These are phyloP conservation scores for Scheffersomyces segobiensis DNA, from an alignment of 1,139 yeast genomes.

Conservation along the genomic window DNA sequence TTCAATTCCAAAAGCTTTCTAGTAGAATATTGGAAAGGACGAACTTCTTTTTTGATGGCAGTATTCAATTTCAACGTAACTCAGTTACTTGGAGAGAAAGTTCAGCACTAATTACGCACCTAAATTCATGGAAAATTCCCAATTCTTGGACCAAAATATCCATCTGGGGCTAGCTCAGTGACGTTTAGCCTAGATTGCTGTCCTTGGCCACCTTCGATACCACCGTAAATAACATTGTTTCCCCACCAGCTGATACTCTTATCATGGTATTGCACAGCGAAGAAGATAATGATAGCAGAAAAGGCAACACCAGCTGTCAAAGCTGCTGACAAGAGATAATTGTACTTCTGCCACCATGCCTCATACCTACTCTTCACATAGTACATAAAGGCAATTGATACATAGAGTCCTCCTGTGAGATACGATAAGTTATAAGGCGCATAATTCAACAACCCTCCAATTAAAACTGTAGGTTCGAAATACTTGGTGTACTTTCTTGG, in stretches of 20 bases:
- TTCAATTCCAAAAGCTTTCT: too few relatives aligned
- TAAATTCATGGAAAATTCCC: too few relatives aligned
- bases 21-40: too few relatives aligned
- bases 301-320: conserved; percentile 22
- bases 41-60: too few relatives aligned
- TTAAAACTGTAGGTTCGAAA: conserved; percentile 20
- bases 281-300: conserved; percentile 18
- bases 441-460: conserved; percentile 16
- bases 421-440: conserved; percentile 20
- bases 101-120: too few relatives aligned
- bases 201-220: conserved; percentile 11
- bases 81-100: too few relatives aligned
- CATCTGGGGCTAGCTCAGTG: too few relatives aligned
- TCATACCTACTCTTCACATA: conserved; percentile 14
- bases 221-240: conserved; percentile 11
- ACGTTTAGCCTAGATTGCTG: conserved; percentile 9
- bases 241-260: conserved; percentile 20
- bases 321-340: conserved; percentile 18
- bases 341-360: conserved; percentile 21
- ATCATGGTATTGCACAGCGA: conserved; percentile 19
- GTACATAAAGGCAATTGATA: conserved; percentile 17
- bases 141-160: too few relatives aligned
- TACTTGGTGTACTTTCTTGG: conserved; percentile 10
- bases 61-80: too few relatives aligned
- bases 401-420: conserved; percentile 15